Evolutionary conservation across 306 rosid species (phyloP), one percentile per base, ranked within the genome.

Genomic region (Sphenostylis stenocarpa): DNA sequence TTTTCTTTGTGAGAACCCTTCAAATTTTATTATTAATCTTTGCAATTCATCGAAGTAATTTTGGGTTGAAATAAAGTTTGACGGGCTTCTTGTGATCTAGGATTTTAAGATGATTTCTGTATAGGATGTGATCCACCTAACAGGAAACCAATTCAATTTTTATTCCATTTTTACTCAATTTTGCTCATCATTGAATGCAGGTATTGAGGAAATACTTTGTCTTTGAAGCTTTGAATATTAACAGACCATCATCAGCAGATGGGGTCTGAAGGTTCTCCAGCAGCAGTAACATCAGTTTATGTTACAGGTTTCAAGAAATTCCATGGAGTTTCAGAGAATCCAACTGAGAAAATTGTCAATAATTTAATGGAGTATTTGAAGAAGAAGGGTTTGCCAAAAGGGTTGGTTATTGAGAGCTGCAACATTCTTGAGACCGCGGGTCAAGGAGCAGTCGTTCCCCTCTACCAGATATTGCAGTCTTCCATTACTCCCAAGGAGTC

Each of bases 251-350:
- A 65, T 67, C 67, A 49, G 56, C 52, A 82, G 87, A 95, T 92
- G 98, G 98, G 98, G 74, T 95, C 98, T 36, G 98, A 95, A 86
- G 90, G 92, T 84, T 95, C 98, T 84, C 81, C 90, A 16, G 84
- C 87, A 13, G 75, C 91, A 12, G 87, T 90, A 39, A 89, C 89
- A 39, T 88, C 90, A 45, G 82, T 95, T 87, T 87, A 92, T 82
- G 87, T 92, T 47, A 95, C 98, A 7, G 98, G 98, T 62, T 95
- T 95, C 81, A 92, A 90, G 92, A 95, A 90, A 87, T 95, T 95
- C 85, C 97, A 95, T 55, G 97, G 98, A 74, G 97, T 95, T 88
- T 90, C 96, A 0, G 96, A 90, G 80, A 95, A 95, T 82, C 98
- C 98, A 3, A 95, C 98, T 0, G 97, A 95, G 85, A 83, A 87